These are phyloP conservation scores for Lomentospora prolificans DNA, from an alignment of 2,329 filamentous ascomycete species.

Conservation along the genomic window DNA sequence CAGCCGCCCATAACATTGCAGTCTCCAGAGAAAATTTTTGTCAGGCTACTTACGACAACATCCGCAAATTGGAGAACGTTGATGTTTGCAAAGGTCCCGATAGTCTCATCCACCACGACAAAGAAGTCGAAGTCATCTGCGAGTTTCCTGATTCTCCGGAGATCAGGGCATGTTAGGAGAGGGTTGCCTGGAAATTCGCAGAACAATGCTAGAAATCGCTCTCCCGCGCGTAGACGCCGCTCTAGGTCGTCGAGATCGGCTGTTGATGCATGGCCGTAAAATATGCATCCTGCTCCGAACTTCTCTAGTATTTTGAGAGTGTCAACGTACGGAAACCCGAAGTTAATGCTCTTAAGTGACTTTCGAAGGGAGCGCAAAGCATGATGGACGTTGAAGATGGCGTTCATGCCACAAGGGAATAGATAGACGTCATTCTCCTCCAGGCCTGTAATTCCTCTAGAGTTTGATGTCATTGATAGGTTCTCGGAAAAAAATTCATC, in stretches of 20 bases:
- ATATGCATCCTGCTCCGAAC: constrained; percentile 79
- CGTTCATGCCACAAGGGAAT: constrained; percentile 85
- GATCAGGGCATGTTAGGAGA: constrained; percentile 73
- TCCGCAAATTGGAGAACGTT: constrained; percentile 86
- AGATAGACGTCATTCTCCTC: constrained; percentile 83
- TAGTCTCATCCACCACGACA: constrained; percentile 89
- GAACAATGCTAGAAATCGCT: constrained; percentile 74
- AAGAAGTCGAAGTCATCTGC: constrained; percentile 81
- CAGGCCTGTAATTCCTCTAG: constrained; percentile 52
- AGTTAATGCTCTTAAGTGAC: constrained; percentile 68
- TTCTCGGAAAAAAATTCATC: constrained; percentile 30
- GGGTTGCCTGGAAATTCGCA: constrained; percentile 95
- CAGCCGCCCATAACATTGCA: constrained; percentile 97
- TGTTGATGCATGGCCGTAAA: constrained; percentile 73
- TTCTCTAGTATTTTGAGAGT: constrained; percentile 92
- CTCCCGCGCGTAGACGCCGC: constrained; percentile 55
- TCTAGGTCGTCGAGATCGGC: constrained; percentile 81
- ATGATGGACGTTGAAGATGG: constrained; percentile 83
- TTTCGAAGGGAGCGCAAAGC: constrained; percentile 57
- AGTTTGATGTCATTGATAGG: constrained; percentile 23
- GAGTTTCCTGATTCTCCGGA: constrained; percentile 67
- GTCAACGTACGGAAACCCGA: constrained; percentile 96
- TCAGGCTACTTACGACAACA: constrained; percentile 86
- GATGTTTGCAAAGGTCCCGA: constrained; percentile 93
- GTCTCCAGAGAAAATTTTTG: constrained; percentile 95